Evolutionary conservation across 768 basidiomycete species (phyloP).

Genomic region (Hydnum rufescens): DNA sequence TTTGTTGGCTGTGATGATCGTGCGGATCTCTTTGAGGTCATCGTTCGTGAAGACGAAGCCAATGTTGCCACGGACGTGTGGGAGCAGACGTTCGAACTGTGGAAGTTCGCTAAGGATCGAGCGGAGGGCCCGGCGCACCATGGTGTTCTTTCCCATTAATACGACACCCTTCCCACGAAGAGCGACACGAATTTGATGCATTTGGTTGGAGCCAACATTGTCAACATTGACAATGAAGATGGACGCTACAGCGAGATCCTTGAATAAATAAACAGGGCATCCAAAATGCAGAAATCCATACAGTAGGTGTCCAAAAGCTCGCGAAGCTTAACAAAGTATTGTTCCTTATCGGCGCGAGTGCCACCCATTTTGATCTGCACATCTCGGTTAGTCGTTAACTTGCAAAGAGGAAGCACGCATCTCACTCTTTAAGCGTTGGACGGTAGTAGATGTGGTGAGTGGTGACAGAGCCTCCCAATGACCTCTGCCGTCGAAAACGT

Average conservation of each 20-base stretch:
- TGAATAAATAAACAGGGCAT: not conserved
- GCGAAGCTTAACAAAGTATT: slow-evolving; percentile 88
- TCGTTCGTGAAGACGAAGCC: slow-evolving; percentile 92
- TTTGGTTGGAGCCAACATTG: slow-evolving; percentile 99
- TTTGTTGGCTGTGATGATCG: slow-evolving; percentile 88
- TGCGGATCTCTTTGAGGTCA: slow-evolving; percentile 90
- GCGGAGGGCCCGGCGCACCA: slow-evolving; percentile 97
- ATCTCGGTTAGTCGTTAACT: too few relatives aligned
- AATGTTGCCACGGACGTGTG: slow-evolving; percentile 91
- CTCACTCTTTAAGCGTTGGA: too few relatives aligned
- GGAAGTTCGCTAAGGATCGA: slow-evolving; percentile 77
- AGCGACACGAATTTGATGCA: slow-evolving; percentile 91
- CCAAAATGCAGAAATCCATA: slow-evolving; percentile 21
- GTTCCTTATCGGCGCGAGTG: slow-evolving; percentile 69
- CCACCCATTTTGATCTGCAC: slow-evolving; percentile 56
- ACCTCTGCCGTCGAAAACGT: slow-evolving; percentile 33
- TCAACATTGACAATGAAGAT: slow-evolving; percentile 99
- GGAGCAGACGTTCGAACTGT: slow-evolving; percentile 90
- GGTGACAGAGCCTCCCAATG: slow-evolving; percentile 63
- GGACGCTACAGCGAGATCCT: slow-evolving; percentile 49
- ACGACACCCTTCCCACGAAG: slow-evolving; percentile 95
- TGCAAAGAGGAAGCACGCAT: too few relatives aligned
- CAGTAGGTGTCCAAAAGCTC: slow-evolving; percentile 78
- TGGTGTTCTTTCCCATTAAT: slow-evolving; percentile 99
- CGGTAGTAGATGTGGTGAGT: too few relatives aligned